Conservation (phyloP, 164 flowering plant species). For the Chimonanthus praecox region DNA sequence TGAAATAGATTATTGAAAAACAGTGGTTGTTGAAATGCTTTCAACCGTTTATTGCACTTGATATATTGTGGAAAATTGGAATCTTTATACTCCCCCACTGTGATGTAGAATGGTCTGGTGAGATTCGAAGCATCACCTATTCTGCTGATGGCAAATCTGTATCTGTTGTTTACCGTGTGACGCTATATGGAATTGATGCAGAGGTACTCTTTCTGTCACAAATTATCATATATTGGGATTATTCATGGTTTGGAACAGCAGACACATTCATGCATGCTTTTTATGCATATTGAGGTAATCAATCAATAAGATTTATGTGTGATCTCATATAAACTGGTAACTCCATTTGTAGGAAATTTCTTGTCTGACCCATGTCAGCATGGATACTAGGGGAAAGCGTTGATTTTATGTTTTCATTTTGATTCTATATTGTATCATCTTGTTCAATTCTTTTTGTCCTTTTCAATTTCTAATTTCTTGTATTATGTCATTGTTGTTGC, state of each 20-base stretch:
- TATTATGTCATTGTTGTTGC: too few relatives aligned
- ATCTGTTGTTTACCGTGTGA: constrained; percentile 85
- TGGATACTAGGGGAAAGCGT: not conserved
- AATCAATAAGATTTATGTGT: not conserved
- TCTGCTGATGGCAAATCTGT: constrained; percentile 83
- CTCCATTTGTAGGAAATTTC: not conserved
- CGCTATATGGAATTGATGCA: constrained; percentile 84
- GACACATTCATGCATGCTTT: not conserved
- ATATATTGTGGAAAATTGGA: not conserved
- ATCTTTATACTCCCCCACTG: not conserved
- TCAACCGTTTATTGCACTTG: too few relatives aligned
- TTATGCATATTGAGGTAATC: not conserved
- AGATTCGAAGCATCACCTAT: constrained; percentile 69
- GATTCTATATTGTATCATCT: too few relatives aligned
- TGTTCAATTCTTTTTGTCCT: too few relatives aligned
- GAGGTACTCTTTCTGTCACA: constrained; percentile 37
- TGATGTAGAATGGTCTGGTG: constrained; percentile 90
- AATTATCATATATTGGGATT: too few relatives aligned
- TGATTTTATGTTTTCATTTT: not conserved
- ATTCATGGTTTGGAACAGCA: not conserved
- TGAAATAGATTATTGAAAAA: too few relatives aligned
- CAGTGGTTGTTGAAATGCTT: too few relatives aligned
- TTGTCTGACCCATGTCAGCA: not conserved
- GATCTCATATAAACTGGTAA: not conserved
- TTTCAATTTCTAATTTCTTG: too few relatives aligned